These are phyloP conservation scores for Talaromyces rugulosus DNA, from an alignment of 2,329 filamentous ascomycete species.

Conservation along the genomic window DNA sequence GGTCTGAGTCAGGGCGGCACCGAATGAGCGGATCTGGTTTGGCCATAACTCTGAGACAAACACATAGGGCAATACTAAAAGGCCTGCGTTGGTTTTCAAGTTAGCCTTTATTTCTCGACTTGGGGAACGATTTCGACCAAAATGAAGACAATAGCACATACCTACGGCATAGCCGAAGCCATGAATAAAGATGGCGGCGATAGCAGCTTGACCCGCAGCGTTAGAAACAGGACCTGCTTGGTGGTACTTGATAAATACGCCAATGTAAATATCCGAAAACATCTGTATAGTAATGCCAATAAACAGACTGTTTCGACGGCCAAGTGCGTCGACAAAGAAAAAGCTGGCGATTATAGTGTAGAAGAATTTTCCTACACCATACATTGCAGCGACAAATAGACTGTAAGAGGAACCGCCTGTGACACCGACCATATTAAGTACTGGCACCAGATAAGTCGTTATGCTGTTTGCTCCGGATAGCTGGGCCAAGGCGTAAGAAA, in stretches of 20 bases:
- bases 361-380: constrained; percentile 42
- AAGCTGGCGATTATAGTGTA: constrained; percentile 40
- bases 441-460: constrained; percentile 42
- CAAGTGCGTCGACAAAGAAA: constrained; percentile 44
- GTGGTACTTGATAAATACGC: constrained; percentile 35
- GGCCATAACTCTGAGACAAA: constrained; percentile 46
- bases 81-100: constrained; percentile 18
- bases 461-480: constrained; percentile 44
- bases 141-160: constrained; percentile 16
- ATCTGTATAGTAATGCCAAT: constrained; percentile 36
- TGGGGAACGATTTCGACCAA: neutral
- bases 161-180: constrained; percentile 43
- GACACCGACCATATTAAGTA: constrained; percentile 29
- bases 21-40: constrained; percentile 43
- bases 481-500: constrained; percentile 40
- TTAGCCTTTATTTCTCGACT: neutral
- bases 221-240: constrained; percentile 21
- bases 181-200: constrained; percentile 44
- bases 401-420: constrained; percentile 20
- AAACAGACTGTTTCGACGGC: constrained; percentile 37
- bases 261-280: constrained; percentile 40
- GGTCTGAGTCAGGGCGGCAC: constrained; percentile 34
- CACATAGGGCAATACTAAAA: constrained; percentile 42
- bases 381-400: constrained; percentile 42
- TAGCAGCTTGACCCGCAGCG: constrained; percentile 34